Conservation (phyloP, 371 early-diverging fungal genomes). For the Mortierella polycephala region DNA sequence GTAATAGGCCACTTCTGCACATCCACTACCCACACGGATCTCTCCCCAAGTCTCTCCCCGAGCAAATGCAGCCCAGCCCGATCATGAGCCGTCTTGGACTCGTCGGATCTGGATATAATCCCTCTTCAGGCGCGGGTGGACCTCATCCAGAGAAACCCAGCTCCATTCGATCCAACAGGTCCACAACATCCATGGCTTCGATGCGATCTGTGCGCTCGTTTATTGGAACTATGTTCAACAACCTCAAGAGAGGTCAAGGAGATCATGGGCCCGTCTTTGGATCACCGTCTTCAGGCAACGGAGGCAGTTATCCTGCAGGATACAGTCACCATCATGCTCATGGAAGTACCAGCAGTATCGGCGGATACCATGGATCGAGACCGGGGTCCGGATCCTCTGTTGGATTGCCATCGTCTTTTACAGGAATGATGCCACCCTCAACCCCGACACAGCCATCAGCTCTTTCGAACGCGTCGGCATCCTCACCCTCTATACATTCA, state of each 20-base stretch:
- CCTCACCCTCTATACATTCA: constrained; percentile 10
- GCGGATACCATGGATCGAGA: constrained; percentile 39
- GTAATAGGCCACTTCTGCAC: constrained; percentile 43
- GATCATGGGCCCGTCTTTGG: constrained; percentile 20
- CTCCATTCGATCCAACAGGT: constrained; percentile 46
- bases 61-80: constrained; percentile 46
- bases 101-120: constrained; percentile 20
- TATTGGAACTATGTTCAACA: constrained; percentile 53
- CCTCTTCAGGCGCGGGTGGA: constrained; percentile 16
- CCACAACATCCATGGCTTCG: constrained; percentile 41
- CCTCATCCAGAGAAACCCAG: constrained; percentile 39
- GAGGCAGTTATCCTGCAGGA: constrained; percentile 33
- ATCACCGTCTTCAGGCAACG: constrained; percentile 4
- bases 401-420: constrained; percentile 30
- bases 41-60: constrained; percentile 45
- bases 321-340: constrained; percentile 46
- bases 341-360: constrained; percentile 47
- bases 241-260: constrained; percentile 26
- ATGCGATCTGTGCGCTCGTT: constrained; percentile 53
- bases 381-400: constrained; percentile 51
- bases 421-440: constrained; percentile 31
- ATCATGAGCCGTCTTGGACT: constrained; percentile 29
- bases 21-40: constrained; percentile 52
- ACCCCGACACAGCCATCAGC: constrained; percentile 19
- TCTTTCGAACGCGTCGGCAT: constrained; percentile 19